Evolutionary conservation across 192 early-diverging fungal genomes (phyloP), one percentile per base, ranked within the genome.

Genomic region (Linnemannia zychae): DNA sequence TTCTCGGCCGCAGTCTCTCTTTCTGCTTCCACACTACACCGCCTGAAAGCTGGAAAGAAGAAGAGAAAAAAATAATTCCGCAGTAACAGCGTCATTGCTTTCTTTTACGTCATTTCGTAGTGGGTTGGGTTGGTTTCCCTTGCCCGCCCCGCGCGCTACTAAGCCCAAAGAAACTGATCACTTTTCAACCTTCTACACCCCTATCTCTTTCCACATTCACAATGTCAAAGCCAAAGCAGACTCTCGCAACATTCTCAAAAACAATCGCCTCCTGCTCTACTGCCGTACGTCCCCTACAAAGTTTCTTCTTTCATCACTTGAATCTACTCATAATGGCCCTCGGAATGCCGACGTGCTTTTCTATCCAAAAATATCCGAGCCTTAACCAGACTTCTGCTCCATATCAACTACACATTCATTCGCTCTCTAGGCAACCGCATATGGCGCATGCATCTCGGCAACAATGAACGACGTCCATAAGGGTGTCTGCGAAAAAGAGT

Each of bases 211-310:
- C 44, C 68, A 24, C 20, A 47, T 46, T 37, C 37, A 68, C 73
- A 37, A 84, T 85, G 83, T 85, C 83, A 38, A 85, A 85, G 48
- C 77, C 83, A 72, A 74, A 75, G 65, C 74, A 78, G 40, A 79
- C 83, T 22, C 46, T 85, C 49, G 83, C 83, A 17, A 63, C 77
- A 76, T 76, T 85, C 77, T 79, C 83, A 44, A 68, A 78, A 22
- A 73, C 70, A 40, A 73, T 85, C 28, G 77, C 83, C 48, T 31
- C 73, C 24, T 85, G 83, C 68, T 70, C 77, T 0, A 33, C 83
- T 22, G 76, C 83, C 3, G 83, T 85, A 85, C 31, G 81, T 48
- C 22, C 4, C 17, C 18, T 2, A 16, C 24, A 16, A 52, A 12
- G 16, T 13, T 15, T 16, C 9, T 11, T 17, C 22, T n/a, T n/a